phyloP scores from a whole-genome alignment of 2,329 filamentous ascomycete genomes.

The Leptodontidium sp. region DNA sequence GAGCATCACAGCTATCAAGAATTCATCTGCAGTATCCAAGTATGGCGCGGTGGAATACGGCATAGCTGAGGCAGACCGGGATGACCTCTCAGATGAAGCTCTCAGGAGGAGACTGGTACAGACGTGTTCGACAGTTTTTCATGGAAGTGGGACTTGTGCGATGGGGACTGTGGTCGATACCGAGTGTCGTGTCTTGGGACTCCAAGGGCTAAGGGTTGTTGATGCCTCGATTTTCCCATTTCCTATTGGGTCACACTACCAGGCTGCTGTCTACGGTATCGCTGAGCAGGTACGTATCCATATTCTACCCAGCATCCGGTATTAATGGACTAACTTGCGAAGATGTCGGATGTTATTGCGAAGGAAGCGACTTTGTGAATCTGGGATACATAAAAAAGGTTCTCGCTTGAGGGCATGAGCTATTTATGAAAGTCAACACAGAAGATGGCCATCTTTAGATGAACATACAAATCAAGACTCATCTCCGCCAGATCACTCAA shows the following conservation, averaged over 20 bases:
- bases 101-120: slow-evolving; percentile 14
- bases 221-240: slow-evolving; percentile 31
- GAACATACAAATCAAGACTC: too few relatives aligned
- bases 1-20: slow-evolving; percentile 7
- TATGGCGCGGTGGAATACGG: slow-evolving; percentile 20
- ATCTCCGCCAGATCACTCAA: too few relatives aligned
- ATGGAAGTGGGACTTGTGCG: slow-evolving; percentile 30
- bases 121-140: slow-evolving; percentile 22
- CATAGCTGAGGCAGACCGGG: slow-evolving; percentile 16
- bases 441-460: too few relatives aligned
- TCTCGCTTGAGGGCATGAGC: too few relatives aligned
- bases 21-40: slow-evolving; percentile 11
- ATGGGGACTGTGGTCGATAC: slow-evolving; percentile 43
- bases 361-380: too few relatives aligned
- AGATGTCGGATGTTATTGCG: slow-evolving; percentile 18
- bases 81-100: slow-evolving; percentile 21
- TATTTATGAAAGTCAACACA: too few relatives aligned
- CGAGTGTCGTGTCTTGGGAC: slow-evolving; percentile 26
- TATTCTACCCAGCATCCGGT: not conserved
- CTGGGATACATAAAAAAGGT: too few relatives aligned
- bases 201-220: slow-evolving; percentile 25
- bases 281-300: slow-evolving; percentile 25
- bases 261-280: slow-evolving; percentile 30
- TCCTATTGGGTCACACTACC: slow-evolving; percentile 23
- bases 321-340: not conserved